These are phyloP conservation scores for Candida schatavii DNA, from an alignment of 805 yeast species.

Conservation along the genomic window DNA sequence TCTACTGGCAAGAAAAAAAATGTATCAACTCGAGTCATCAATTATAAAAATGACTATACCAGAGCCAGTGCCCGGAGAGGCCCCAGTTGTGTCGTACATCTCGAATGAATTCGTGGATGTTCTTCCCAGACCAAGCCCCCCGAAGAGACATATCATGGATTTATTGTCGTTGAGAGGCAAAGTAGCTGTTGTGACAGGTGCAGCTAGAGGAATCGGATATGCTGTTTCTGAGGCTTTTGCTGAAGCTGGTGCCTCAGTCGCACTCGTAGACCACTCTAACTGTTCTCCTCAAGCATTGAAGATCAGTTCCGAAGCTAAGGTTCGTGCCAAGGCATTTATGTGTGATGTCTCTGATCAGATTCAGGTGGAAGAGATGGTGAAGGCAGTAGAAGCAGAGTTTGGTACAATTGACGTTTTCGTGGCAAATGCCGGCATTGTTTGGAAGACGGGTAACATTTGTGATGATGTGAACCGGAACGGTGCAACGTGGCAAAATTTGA, in stretches of 20 bases:
- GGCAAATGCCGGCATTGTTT: slow-evolving; percentile 41
- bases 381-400: slow-evolving; percentile 32
- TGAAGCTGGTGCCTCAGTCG: slow-evolving; percentile 43
- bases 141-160: slow-evolving; percentile 20
- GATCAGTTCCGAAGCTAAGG: slow-evolving; percentile 19
- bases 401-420: slow-evolving; percentile 42
- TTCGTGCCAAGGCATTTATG: slow-evolving; percentile 23
- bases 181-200: slow-evolving; percentile 43
- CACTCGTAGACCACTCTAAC: slow-evolving; percentile 37
- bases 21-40: too few relatives aligned
- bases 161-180: slow-evolving; percentile 40
- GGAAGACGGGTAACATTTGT: slow-evolving; percentile 18
- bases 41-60: slow-evolving; percentile 8
- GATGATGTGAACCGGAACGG: slow-evolving; percentile 13
- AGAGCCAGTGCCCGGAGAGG: slow-evolving; percentile 1
- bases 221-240: slow-evolving; percentile 42
- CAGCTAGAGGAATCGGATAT: slow-evolving; percentile 40
- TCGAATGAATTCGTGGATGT: slow-evolving; percentile 1
- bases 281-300: slow-evolving; percentile 30
- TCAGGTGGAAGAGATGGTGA: slow-evolving; percentile 25
- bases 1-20: too few relatives aligned
- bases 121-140: neutral
- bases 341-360: slow-evolving; percentile 32
- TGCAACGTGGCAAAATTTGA: slow-evolving; percentile 16
- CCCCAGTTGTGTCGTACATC: slow-evolving; percentile 2